phyloP scores from a whole-genome alignment of 2,329 filamentous ascomycete species.

The Colletotrichum sp. region DNA sequence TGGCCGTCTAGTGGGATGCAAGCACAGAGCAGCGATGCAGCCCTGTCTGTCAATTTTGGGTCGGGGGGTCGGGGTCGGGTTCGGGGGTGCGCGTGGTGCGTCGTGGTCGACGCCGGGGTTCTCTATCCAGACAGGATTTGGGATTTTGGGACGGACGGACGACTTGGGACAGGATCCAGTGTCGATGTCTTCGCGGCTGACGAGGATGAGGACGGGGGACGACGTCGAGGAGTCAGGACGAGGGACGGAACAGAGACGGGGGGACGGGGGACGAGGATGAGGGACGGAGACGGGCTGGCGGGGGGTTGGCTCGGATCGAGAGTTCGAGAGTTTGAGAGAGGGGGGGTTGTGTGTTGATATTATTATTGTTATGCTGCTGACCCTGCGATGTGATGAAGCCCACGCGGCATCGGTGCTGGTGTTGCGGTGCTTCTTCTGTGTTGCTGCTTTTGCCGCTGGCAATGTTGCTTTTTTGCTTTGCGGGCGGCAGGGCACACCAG shows the following conservation, averaged over 20 bases:
- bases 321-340: neutral
- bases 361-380: neutral
- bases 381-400: neutral
- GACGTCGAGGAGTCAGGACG: neutral
- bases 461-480: neutral
- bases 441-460: neutral
- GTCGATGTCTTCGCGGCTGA: neutral
- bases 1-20: conserved; percentile 7
- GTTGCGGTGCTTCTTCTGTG: neutral
- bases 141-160: neutral
- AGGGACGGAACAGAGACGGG: neutral
- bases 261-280: neutral
- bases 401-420: neutral
- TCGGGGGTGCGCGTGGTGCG: neutral
- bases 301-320: neutral
- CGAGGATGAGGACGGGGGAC: neutral
- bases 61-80: neutral
- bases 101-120: neutral
- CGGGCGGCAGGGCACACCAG: neutral
- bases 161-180: neutral
- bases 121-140: neutral
- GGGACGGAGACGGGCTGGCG: neutral
- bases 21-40: conserved; percentile 12
- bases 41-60: conserved; percentile 8
- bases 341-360: neutral